Conservation (phyloP, 1,284 basidiomycete species). For the Cutaneotrichosporon sp. region DNA sequence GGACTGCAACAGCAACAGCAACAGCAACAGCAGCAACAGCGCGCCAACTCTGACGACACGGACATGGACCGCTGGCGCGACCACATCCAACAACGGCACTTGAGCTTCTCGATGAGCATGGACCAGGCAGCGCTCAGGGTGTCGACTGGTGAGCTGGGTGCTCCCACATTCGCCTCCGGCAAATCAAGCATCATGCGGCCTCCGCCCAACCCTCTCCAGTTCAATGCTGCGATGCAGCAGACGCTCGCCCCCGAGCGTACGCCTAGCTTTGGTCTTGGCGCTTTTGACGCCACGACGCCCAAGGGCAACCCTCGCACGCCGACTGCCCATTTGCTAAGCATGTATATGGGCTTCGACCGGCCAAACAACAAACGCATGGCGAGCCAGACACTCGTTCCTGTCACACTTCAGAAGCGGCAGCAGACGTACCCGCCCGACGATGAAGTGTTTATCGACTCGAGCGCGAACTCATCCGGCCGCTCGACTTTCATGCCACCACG, state of each 20-base stretch:
- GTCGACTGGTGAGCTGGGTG: conserved; percentile 9
- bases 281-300: conserved; percentile 13
- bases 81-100: conserved; percentile 43
- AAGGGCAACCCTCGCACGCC: conserved; percentile 11
- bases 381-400: conserved; percentile 46
- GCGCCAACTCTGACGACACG: conserved; percentile 14
- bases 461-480: not conserved
- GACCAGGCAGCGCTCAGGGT: conserved; percentile 22
- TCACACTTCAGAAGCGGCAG: conserved; percentile 30
- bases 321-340: conserved; percentile 9
- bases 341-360: conserved; percentile 26
- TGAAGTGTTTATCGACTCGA: not conserved
- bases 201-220: conserved; percentile 25
- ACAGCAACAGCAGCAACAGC: not conserved
- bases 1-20: not conserved
- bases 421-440: not conserved
- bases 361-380: conserved; percentile 51
- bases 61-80: conserved; percentile 39
- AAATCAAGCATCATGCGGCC: conserved; percentile 8
- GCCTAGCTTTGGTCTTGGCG: conserved; percentile 41
- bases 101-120: conserved; percentile 32
- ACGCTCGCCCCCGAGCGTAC: conserved; percentile 51
- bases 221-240: conserved; percentile 42
- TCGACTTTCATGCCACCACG: not conserved
- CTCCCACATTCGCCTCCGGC: conserved; percentile 17